phyloP scores from a whole-genome alignment of 2,329 filamentous ascomycete genomes.

The Beauveria caledonica region DNA sequence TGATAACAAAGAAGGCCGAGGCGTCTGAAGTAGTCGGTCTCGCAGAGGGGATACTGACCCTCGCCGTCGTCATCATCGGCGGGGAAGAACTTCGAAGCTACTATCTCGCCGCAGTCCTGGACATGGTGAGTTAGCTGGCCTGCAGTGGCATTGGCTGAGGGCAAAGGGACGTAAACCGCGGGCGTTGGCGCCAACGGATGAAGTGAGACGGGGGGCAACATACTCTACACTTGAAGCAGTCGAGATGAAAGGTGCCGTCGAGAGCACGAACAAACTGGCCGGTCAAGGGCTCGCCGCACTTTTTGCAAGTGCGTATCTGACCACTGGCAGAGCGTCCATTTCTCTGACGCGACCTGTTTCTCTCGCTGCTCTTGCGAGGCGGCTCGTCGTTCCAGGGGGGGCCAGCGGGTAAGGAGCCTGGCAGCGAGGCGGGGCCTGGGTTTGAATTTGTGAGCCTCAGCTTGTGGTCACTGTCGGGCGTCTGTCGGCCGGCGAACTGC shows the following conservation, averaged over 20 bases:
- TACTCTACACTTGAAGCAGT: slow-evolving; percentile 97
- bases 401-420: slow-evolving; percentile 8
- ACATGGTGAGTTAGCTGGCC: slow-evolving; percentile 7
- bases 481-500: slow-evolving; percentile 29
- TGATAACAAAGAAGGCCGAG: slow-evolving; percentile 86
- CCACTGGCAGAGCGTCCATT: slow-evolving; percentile 50
- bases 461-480: slow-evolving; percentile 28
- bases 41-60: slow-evolving; percentile 88
- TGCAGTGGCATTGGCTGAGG: background rate
- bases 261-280: slow-evolving; percentile 94
- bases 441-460: slow-evolving; percentile 28
- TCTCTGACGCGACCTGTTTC: slow-evolving; percentile 47
- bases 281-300: slow-evolving; percentile 79
- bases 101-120: slow-evolving; percentile 87
- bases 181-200: background rate
- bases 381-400: slow-evolving; percentile 34
- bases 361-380: slow-evolving; percentile 44
- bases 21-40: slow-evolving; percentile 93
- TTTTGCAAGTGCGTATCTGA: slow-evolving; percentile 64
- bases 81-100: slow-evolving; percentile 98
- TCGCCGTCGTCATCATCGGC: slow-evolving; percentile 82
- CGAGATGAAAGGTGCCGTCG: slow-evolving; percentile 88
- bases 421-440: slow-evolving; percentile 23
- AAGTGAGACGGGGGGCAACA: slow-evolving; percentile 26
- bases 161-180: background rate